Evolutionary conservation across 805 yeast species (phyloP).

Genomic region (Torulaspora maleeae): DNA sequence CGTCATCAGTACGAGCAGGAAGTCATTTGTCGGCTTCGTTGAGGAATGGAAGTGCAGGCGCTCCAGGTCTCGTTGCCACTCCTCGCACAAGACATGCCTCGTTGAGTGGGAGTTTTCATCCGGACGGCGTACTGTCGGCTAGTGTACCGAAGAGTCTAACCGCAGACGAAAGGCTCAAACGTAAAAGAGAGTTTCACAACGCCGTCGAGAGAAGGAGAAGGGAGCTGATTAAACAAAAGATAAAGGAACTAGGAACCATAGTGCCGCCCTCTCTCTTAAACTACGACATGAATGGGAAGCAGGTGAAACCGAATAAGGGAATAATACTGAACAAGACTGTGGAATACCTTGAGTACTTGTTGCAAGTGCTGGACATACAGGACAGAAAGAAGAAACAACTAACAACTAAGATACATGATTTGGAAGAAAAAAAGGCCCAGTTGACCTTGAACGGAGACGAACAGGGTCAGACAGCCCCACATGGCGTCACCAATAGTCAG

Average conservation of each 20-base stretch:
- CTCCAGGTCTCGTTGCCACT: conserved; percentile 22
- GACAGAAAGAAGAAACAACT: conserved; percentile 44
- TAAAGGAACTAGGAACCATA: conserved; percentile 72
- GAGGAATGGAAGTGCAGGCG: conserved; percentile 22
- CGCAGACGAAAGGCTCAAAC: conserved; percentile 61
- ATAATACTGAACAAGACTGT: conserved; percentile 72
- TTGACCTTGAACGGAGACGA: neutral
- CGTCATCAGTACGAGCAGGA: conserved; percentile 34
- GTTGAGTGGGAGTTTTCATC: conserved; percentile 28
- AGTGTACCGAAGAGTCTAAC: conserved; percentile 25
- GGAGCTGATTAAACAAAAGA: conserved; percentile 83
- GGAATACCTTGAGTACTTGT: conserved; percentile 67
- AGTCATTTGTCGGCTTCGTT: conserved; percentile 30
- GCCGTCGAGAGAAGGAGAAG: conserved; percentile 92
- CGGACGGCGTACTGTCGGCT: conserved; percentile 13
- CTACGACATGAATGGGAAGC: conserved; percentile 46
- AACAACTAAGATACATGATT: conserved; percentile 36
- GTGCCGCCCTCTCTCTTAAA: conserved; percentile 72
- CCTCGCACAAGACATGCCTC: conserved; percentile 35
- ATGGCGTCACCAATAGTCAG: neutral
- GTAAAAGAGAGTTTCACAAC: conserved; percentile 86
- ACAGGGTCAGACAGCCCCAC: neutral
- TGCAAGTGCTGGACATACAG: conserved; percentile 56
- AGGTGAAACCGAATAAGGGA: conserved; percentile 77
- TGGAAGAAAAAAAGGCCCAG: conserved; percentile 24